Evolutionary conservation across 768 basidiomycete genomes (phyloP).

Genomic region (Mycena rebaudengoi): DNA sequence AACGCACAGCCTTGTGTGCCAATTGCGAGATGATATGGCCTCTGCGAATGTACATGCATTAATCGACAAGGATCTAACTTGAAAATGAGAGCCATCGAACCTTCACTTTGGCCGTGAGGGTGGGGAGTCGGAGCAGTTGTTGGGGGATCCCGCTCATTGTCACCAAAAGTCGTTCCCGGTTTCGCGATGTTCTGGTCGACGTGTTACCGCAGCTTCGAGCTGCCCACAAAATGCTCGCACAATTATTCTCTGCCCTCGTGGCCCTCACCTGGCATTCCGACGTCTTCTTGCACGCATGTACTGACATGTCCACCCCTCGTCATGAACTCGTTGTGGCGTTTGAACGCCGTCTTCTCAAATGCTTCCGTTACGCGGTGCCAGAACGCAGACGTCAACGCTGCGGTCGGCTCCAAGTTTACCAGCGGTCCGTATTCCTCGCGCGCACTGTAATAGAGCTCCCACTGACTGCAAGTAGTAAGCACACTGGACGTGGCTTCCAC

Average conservation of each 20-base stretch:
- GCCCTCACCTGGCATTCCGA: conserved; percentile 56
- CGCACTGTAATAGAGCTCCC: conserved; percentile 66
- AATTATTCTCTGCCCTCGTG: conserved; percentile 52
- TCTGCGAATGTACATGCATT: background rate
- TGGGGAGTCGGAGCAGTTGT: background rate
- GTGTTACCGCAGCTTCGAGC: background rate
- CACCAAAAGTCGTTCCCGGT: conserved; percentile 19
- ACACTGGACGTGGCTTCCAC: too few species aligned
- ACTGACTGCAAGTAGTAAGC: conserved; percentile 57
- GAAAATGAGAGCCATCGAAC: background rate
- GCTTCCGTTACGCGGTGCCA: conserved; percentile 70
- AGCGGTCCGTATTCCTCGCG: conserved; percentile 59
- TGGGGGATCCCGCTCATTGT: conserved; percentile 19
- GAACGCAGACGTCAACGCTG: conserved; percentile 59
- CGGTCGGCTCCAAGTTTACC: conserved; percentile 44
- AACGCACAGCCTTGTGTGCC: conserved; percentile 2
- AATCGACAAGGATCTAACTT: background rate
- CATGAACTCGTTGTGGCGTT: conserved; percentile 54
- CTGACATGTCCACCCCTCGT: conserved; percentile 47
- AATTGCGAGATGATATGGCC: conserved; percentile 9
- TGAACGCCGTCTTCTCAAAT: conserved; percentile 51
- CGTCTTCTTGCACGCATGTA: conserved; percentile 49
- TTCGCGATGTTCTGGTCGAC: conserved; percentile 4
- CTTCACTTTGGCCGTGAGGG: conserved; percentile 20
- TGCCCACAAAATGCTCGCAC: conserved; percentile 37